Evolutionary conservation across 2,329 filamentous ascomycete species (phyloP), one percentile per base, ranked within the genome.

Genomic region (Alternaria consortialis): DNA sequence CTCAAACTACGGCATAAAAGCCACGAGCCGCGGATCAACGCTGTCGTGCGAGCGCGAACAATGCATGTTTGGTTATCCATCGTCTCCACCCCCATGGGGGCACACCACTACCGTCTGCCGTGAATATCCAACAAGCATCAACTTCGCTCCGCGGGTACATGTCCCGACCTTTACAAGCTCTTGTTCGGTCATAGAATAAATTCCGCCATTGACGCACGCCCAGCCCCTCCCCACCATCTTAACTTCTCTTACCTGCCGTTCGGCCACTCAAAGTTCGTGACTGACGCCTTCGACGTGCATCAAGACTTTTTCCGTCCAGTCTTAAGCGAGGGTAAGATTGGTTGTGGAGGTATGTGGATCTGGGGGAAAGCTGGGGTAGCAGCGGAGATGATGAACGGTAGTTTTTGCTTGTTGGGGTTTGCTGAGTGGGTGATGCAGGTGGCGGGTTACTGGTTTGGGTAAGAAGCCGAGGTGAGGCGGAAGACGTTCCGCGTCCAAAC

Each of bases 131-230:
- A 31, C 44, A 9, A 34, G 7, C 46, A 48, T 20, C 8, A 31
- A 25, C 7, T 36, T 48, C 3, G 6, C 46, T 34, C 46, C 31
- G 31, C 46, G 31, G 46, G 20, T n/a, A 34, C 46, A 36, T 2
- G 36, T 6, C 46, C 46, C 31, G 20, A 1, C 46, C 27, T 8
- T 25, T 32, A 34, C 29, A 4, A 23, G 46, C 13, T 36, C 20
- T 13, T 7, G 31, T 6, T 54, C 40, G 40, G 52, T 27, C 52
- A 44, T 54, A 34, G 29, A 46, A 27, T 29, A 36, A 25, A 36
- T 23, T 50, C 53, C 46, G 55, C 55, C 55, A 29, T 57, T 57
- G 55, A 52, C 55, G 55, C 46, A 57, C 46, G 46, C 55, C 55
- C 46, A 57, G 55, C 31, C 46, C 31, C 46, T n/a, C 7, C 46